phyloP scores from a whole-genome alignment of 805 yeast genomes.

The Saturnispora besseyi region DNA sequence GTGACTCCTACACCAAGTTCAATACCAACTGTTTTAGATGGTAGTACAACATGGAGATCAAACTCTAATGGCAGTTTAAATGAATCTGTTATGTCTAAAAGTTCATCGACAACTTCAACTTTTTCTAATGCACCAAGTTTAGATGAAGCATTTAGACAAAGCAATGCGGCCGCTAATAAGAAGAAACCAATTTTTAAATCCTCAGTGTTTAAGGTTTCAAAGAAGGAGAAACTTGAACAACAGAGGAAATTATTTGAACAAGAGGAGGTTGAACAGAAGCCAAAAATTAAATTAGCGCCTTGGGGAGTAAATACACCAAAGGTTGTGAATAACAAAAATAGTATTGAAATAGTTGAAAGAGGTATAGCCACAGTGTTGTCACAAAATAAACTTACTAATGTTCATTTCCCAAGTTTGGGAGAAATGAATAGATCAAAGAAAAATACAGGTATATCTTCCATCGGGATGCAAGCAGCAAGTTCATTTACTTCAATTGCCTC shows the following conservation, averaged over 20 bases:
- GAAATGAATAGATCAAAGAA: conserved; percentile 8
- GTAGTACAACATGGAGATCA: neutral
- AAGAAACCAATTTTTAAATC: conserved; percentile 2
- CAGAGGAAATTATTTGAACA: conserved; percentile 5
- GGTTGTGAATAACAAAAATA: conserved; percentile 6
- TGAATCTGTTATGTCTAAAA: neutral
- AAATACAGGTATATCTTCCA: neutral
- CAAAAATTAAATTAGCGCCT: conserved; percentile 2
- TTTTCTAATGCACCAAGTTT: neutral
- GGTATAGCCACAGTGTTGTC: conserved; percentile 29
- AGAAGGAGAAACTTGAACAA: conserved; percentile 13
- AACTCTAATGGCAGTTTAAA: neutral
- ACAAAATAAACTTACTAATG: conserved; percentile 27
- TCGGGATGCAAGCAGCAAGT: neutral
- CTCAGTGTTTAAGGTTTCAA: conserved; percentile 12
- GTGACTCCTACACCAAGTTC: neutral
- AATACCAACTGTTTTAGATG: neutral
- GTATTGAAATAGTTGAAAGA: conserved; percentile 5
- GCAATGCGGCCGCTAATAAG: neutral
- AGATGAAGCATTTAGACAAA: conserved; percentile 4
- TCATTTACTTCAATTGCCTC: neutral
- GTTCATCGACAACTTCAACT: neutral
- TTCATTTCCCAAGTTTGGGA: conserved; percentile 16
- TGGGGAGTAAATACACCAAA: conserved; percentile 13
- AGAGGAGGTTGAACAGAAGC: conserved; percentile 2